Conservation (phyloP, 225 moss, liverwort and hornwort genomes). For the Polytrichum commune region DNA sequence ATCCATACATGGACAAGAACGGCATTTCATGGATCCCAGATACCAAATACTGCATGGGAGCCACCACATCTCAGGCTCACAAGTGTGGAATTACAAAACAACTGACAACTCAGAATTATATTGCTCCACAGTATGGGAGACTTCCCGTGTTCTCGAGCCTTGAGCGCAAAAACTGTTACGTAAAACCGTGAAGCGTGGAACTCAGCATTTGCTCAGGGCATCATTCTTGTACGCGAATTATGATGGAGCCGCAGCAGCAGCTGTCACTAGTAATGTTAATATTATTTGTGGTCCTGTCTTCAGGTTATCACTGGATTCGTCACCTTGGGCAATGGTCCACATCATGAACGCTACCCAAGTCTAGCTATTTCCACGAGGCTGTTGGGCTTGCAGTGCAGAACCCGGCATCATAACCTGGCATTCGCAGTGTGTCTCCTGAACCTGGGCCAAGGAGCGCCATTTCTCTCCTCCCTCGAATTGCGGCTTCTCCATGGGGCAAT, state of each 20-base stretch:
- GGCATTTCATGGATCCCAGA: too few relatives aligned
- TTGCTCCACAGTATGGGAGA: constrained; percentile 19
- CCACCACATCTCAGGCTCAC: too few relatives aligned
- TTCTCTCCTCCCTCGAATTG: constrained; percentile 48
- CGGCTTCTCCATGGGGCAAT: constrained; percentile 31
- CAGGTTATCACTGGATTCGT: constrained; percentile 35
- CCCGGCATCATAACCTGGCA: background rate
- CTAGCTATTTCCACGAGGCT: constrained; percentile 31
- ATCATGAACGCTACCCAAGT: constrained; percentile 19
- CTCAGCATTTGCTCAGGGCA: constrained; percentile 44
- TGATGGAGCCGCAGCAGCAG: constrained; percentile 18
- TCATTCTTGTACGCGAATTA: constrained; percentile 41
- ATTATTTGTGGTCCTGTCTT: constrained; percentile 21
- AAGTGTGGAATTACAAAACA: too few relatives aligned
- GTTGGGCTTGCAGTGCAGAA: constrained; percentile 24
- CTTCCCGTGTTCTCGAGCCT: constrained; percentile 28
- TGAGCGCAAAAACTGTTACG: constrained; percentile 33
- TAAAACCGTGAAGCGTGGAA: constrained; percentile 16
- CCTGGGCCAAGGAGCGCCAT: constrained; percentile 27
- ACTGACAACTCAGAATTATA: too few relatives aligned
- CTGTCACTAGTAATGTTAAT: background rate
- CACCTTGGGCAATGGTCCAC: constrained; percentile 28
- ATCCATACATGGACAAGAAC: too few relatives aligned
- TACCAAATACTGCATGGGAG: too few relatives aligned
- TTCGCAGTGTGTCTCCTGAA: constrained; percentile 40